A percentile compares a stretch with the other conserved stretches of the same genome.
Evolutionary conservation across 768 basidiomycete genomes (phyloP).

Genomic region (Jaapia argillacea): DNA sequence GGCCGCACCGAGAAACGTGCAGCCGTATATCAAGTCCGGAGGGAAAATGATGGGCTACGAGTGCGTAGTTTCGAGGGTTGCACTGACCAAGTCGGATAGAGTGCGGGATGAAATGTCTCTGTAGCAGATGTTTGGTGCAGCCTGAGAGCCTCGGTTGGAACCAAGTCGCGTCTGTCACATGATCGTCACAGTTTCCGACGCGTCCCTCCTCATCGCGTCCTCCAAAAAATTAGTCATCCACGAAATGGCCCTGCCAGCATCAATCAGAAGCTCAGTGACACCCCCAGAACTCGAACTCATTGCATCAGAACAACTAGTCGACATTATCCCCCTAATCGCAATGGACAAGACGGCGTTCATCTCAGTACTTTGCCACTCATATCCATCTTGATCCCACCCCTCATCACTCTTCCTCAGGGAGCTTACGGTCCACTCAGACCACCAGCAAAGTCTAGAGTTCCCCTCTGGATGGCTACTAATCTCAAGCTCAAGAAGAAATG

Average conservation of each 20-base stretch:
- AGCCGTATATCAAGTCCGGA: too few relatives aligned
- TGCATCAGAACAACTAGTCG: slow-evolving; percentile 74
- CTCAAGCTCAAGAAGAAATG: slow-evolving; percentile 94
- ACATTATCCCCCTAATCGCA: slow-evolving; percentile 79
- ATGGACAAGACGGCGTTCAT: slow-evolving; percentile 92
- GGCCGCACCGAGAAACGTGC: too few relatives aligned
- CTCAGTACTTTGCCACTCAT: slow-evolving; percentile 40
- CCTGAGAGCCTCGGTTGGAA: too few relatives aligned
- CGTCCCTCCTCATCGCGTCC: background rate
- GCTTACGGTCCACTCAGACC: slow-evolving; percentile 90
- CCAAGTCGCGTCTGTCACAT: too few relatives aligned
- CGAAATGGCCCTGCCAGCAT: slow-evolving; percentile 80
- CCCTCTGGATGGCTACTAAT: slow-evolving; percentile 93
- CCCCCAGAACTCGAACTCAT: slow-evolving; percentile 85
- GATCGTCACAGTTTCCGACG: slow-evolving; percentile 10
- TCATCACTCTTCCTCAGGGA: slow-evolving; percentile 38
- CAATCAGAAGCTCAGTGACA: slow-evolving; percentile 61
- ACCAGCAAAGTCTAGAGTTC: slow-evolving; percentile 76
- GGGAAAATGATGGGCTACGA: too few relatives aligned
- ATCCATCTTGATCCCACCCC: background rate
- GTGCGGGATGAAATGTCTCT: too few relatives aligned
- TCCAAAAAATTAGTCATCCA: too few relatives aligned
- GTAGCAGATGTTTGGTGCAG: too few relatives aligned
- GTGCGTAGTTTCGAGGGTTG: too few relatives aligned
- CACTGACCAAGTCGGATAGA: too few relatives aligned